Evolutionary conservation across 805 yeast genomes (phyloP).

Genomic region (Kodamaea kaohsiungensis): DNA sequence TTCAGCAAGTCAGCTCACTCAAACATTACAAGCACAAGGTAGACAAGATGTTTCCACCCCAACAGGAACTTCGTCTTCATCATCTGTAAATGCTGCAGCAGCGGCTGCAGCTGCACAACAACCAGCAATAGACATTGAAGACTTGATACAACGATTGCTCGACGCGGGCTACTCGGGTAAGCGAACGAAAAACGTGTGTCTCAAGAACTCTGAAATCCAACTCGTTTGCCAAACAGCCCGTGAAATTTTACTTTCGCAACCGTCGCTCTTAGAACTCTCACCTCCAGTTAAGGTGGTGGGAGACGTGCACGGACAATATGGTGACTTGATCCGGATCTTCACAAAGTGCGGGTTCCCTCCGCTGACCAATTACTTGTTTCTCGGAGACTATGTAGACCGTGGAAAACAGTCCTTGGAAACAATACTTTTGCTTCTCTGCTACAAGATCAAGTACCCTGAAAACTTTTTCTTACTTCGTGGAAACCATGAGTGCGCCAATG

Average conservation of each 20-base stretch:
- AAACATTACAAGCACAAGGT: not conserved
- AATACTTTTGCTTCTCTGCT: conserved; percentile 80
- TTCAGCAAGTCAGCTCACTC: conserved; percentile 2
- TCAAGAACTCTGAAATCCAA: conserved; percentile 87
- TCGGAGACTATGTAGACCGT: conserved; percentile 97
- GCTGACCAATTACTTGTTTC: conserved; percentile 81
- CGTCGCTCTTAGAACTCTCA: conserved; percentile 80
- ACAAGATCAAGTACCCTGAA: conserved; percentile 95
- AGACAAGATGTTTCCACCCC: not conserved
- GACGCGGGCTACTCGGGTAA: conserved; percentile 98
- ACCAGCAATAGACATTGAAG: conserved; percentile 65
- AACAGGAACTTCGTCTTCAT: not conserved
- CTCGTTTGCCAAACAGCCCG: conserved; percentile 84
- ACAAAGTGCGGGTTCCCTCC: conserved; percentile 98
- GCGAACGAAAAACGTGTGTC: conserved; percentile 83
- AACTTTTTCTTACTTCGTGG: conserved; percentile 92
- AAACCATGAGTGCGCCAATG: conserved; percentile 96
- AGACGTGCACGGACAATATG: conserved; percentile 96
- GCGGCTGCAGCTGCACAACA: not conserved
- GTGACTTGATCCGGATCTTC: conserved; percentile 85
- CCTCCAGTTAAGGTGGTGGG: conserved; percentile 89
- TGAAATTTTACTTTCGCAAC: conserved; percentile 87
- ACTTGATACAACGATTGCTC: conserved; percentile 81
- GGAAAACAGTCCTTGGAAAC: conserved; percentile 97
- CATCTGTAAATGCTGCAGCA: not conserved